phyloP scores from a whole-genome alignment of 768 basidiomycete species.

The Coprinopsis strossmayeri region DNA sequence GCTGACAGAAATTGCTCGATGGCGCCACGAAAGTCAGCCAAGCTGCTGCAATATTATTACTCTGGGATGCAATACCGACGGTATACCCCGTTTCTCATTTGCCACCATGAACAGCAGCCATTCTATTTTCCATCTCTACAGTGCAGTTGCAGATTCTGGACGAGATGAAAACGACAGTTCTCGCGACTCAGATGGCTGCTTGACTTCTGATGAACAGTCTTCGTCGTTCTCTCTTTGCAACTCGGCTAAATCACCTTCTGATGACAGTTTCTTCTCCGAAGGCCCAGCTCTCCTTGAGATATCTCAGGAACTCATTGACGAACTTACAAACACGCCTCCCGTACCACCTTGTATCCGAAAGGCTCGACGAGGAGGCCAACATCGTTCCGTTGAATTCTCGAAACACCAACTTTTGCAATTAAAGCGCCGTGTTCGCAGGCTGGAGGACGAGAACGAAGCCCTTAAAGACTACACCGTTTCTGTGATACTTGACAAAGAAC shows the following conservation, averaged over 20 bases:
- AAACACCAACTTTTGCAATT: background rate
- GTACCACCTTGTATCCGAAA: background rate
- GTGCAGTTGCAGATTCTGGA: background rate
- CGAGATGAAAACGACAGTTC: background rate
- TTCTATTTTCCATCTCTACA: background rate
- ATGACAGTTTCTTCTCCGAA: background rate
- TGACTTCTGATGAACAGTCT: background rate
- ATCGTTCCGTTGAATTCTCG: background rate
- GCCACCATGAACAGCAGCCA: background rate
- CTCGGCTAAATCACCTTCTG: background rate
- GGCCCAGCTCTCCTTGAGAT: background rate
- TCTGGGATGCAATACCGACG: background rate
- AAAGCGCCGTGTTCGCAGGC: constrained; percentile 11
- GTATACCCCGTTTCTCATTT: background rate
- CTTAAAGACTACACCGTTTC: constrained; percentile 20
- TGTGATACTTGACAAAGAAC: constrained; percentile 11
- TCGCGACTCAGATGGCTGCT: constrained; percentile 1
- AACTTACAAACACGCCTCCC: background rate
- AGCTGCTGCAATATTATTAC: background rate
- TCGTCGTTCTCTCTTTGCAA: background rate
- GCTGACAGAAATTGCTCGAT: background rate
- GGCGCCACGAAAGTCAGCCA: no score
- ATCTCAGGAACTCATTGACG: background rate
- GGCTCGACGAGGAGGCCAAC: background rate
- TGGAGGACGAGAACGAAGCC: constrained; percentile 23